Evolutionary conservation across 805 yeast species (phyloP).

Genomic region (Lachancea dasiensis): DNA sequence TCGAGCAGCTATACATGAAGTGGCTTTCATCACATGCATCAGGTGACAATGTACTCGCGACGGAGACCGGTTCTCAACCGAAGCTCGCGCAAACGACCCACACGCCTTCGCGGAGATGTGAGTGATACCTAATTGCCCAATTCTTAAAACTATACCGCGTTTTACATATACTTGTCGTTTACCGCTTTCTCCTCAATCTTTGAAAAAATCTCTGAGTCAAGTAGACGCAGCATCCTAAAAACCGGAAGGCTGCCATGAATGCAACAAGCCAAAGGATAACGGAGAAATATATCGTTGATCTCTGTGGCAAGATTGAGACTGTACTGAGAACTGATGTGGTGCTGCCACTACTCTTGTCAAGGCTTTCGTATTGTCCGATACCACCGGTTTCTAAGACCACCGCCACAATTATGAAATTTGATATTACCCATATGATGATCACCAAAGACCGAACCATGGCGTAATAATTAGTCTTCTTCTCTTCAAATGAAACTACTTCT

Average conservation of each 20-base stretch:
- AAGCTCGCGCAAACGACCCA: too few species aligned
- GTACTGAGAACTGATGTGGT: conserved; percentile 15
- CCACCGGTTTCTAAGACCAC: conserved; percentile 85
- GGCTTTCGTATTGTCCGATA: conserved; percentile 38
- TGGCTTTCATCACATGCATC: too few species aligned
- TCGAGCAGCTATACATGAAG: neutral
- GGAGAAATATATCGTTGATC: conserved; percentile 65
- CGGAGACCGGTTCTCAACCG: too few species aligned
- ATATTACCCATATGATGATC: conserved; percentile 81
- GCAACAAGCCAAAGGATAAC: conserved; percentile 93
- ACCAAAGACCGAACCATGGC: conserved; percentile 87
- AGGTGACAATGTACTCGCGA: too few species aligned
- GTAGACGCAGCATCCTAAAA: conserved; percentile 66
- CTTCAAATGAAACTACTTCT: conserved; percentile 37
- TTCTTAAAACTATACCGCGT: neutral
- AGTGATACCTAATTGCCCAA: too few species aligned
- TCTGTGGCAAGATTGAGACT: conserved; percentile 27
- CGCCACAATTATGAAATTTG: conserved; percentile 76
- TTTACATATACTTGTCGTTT: neutral
- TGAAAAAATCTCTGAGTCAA: conserved; percentile 36
- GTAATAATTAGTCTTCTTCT: conserved; percentile 71
- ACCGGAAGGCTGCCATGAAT: conserved; percentile 76
- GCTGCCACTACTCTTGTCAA: conserved; percentile 16
- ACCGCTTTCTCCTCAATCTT: conserved; percentile 16
- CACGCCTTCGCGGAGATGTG: too few species aligned